phyloP scores from a whole-genome alignment of 2,329 filamentous ascomycete species.

The Fusarium sp. region DNA sequence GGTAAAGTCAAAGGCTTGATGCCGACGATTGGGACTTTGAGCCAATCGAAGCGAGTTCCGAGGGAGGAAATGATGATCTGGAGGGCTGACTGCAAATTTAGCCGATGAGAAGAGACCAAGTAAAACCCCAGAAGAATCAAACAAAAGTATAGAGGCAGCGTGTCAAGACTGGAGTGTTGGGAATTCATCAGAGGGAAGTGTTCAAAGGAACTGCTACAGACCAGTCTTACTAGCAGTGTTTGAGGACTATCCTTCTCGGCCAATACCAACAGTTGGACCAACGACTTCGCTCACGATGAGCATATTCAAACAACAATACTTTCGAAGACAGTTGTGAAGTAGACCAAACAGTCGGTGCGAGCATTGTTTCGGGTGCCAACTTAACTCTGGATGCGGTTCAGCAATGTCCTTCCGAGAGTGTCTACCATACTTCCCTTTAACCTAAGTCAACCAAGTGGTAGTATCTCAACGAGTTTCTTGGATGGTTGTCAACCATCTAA shows the following conservation, averaged over 20 bases:
- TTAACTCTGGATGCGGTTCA: background rate
- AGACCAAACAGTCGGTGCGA: background rate
- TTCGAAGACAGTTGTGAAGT: background rate
- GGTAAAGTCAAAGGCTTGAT: background rate
- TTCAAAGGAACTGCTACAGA: background rate
- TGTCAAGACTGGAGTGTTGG: background rate
- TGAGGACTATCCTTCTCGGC: background rate
- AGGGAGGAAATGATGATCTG: background rate
- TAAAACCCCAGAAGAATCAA: conserved; percentile 33
- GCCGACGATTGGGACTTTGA: background rate
- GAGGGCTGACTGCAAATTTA: conserved; percentile 17
- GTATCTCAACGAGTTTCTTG: background rate
- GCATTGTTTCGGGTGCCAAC: background rate
- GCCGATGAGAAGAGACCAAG: background rate
- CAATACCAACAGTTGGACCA: background rate
- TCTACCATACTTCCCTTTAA: background rate
- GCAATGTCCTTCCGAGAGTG: background rate
- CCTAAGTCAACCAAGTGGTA: conserved; percentile 6
- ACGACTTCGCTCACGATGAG: background rate
- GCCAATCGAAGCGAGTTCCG: background rate
- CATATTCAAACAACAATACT: background rate
- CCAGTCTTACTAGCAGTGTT: background rate
- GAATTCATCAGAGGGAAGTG: background rate
- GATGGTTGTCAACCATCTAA: background rate
- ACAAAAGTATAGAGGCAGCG: conserved; percentile 16